Percentiles rank a stretch among this genome's conserved stretches.
These are phyloP conservation scores for Umbilicus rupestris DNA, from an alignment of 164 flowering plant species.

Conservation along the genomic window DNA sequence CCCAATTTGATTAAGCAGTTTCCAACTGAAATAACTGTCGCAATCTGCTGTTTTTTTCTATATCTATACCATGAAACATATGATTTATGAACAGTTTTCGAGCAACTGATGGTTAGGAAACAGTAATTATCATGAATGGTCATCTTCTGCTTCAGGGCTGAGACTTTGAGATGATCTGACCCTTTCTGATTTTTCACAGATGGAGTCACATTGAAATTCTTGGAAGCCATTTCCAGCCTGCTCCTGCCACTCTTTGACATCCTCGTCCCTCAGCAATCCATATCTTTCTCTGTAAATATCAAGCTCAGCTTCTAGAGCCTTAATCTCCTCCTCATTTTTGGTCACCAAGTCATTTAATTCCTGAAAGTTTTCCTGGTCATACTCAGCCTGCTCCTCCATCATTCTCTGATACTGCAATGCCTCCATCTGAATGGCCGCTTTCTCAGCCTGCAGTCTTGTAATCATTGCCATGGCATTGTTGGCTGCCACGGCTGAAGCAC, in stretches of 20 bases:
- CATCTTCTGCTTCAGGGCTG: not conserved
- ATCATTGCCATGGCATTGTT: conserved; percentile 96
- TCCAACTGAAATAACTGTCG: not conserved
- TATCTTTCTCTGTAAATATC: conserved; percentile 32
- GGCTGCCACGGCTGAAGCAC: conserved; percentile 69
- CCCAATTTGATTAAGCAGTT: no score
- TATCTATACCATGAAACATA: not conserved
- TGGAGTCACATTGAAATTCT: conserved; percentile 18
- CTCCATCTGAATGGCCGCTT: conserved; percentile 82
- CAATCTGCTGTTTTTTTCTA: not conserved
- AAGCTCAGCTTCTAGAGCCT: conserved; percentile 44
- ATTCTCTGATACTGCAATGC: conserved; percentile 84
- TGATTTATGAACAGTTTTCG: not conserved
- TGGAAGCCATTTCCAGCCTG: conserved; percentile 15
- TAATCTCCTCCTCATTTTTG: conserved; percentile 53
- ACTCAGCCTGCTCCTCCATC: conserved; percentile 95
- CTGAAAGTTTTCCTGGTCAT: conserved; percentile 64
- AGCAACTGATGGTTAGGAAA: not conserved
- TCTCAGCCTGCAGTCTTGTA: conserved; percentile 73
- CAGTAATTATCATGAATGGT: not conserved
- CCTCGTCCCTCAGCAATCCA: conserved; percentile 13
- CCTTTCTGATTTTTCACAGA: conserved; percentile 21
- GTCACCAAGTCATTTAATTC: conserved; percentile 39
- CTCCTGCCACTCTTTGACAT: conserved; percentile 13
- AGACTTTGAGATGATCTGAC: not conserved